These are phyloP conservation scores for Chenopodium suecicum DNA, from an alignment of 148 eudicot genomes.

Conservation along the genomic window DNA sequence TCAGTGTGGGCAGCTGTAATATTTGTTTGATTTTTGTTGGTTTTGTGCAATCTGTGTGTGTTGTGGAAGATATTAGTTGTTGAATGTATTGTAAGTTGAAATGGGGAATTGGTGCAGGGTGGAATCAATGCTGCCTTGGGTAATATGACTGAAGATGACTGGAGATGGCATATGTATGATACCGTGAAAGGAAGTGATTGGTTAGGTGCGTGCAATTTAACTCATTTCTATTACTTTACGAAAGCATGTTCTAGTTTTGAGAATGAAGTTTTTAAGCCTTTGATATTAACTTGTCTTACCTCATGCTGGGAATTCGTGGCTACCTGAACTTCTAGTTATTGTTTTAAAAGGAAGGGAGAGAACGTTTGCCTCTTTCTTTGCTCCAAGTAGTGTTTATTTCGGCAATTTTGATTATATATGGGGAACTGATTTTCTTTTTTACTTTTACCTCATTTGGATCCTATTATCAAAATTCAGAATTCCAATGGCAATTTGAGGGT, in stretches of 20 bases:
- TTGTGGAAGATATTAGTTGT: not conserved
- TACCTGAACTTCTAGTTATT: not conserved
- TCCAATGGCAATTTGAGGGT: not conserved
- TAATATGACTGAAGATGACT: slow-evolving; percentile 95
- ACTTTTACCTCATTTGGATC: no score
- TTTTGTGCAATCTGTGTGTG: no score
- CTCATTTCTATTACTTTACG: not conserved
- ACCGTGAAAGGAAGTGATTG: slow-evolving; percentile 99
- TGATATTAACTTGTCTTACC: slow-evolving; percentile 1
- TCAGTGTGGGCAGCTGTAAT: not conserved
- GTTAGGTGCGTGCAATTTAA: slow-evolving; percentile 53
- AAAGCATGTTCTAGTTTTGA: not conserved
- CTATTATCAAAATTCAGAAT: no score
- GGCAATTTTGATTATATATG: no score
- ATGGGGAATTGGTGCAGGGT: slow-evolving; percentile 54
- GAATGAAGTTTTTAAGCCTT: not conserved
- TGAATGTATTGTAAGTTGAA: not conserved
- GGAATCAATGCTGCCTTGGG: slow-evolving; percentile 99
- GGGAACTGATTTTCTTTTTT: no score
- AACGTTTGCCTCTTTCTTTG: not conserved
- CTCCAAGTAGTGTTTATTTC: no score
- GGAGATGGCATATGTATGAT: slow-evolving; percentile 99
- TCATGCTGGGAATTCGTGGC: not conserved
- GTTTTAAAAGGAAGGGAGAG: not conserved
- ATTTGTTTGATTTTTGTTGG: not conserved